These are phyloP conservation scores for Rhizopogon salebrosus DNA, from an alignment of 768 basidiomycete species.

Conservation along the genomic window DNA sequence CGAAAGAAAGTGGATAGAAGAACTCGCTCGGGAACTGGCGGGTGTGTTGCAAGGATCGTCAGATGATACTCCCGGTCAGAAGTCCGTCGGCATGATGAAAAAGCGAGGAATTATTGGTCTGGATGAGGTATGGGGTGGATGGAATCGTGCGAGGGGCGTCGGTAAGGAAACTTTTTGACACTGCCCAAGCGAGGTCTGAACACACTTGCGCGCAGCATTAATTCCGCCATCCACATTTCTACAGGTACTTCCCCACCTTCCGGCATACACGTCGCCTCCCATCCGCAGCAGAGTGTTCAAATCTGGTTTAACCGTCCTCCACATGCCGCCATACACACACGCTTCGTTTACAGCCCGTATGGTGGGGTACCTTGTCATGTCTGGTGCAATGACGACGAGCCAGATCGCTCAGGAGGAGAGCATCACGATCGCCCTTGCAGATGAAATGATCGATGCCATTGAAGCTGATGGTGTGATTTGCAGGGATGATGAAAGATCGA, in stretches of 20 bases:
- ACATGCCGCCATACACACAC: conserved; percentile 73
- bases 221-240: conserved; percentile 85
- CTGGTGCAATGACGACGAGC: conserved; percentile 52
- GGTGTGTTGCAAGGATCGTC: conserved; percentile 53
- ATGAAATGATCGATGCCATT: conserved; percentile 73
- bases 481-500: conserved; percentile 58
- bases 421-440: conserved; percentile 66
- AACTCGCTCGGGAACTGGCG: conserved; percentile 79
- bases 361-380: conserved; percentile 43
- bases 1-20: conserved; percentile 73
- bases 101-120: conserved; percentile 77
- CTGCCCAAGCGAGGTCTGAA: not conserved
- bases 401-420: conserved; percentile 70
- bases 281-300: conserved; percentile 63
- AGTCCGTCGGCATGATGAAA: conserved; percentile 61
- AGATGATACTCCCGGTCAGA: conserved; percentile 11
- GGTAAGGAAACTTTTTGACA: conserved; percentile 42
- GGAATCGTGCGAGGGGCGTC: conserved; percentile 91
- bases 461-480: conserved; percentile 69
- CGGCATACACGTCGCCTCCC: conserved; percentile 57
- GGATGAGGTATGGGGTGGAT: conserved; percentile 93
- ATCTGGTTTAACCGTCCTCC: conserved; percentile 76
- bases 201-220: conserved; percentile 51
- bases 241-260: conserved; percentile 66
- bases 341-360: conserved; percentile 67